phyloP scores from a whole-genome alignment of 306 rosid genomes.

The Dryas alaskensis region DNA sequence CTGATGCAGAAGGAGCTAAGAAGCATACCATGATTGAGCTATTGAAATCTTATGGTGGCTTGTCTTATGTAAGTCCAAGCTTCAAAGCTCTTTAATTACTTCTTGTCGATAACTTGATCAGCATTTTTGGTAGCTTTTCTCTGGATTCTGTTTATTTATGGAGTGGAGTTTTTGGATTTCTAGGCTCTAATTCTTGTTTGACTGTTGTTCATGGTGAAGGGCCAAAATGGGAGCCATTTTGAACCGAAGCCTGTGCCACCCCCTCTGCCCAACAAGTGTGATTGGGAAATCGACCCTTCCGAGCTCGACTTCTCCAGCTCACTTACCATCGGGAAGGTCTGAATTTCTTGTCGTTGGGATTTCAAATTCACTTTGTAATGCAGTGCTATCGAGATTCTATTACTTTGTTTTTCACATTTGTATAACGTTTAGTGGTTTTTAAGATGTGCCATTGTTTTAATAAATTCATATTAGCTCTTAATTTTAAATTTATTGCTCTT shows the following conservation, averaged over 20 bases:
- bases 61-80: slow-evolving; percentile 67
- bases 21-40: slow-evolving; percentile 61
- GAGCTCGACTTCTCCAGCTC: slow-evolving; percentile 89
- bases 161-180: background rate
- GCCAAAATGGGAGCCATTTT: slow-evolving; percentile 96
- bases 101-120: background rate
- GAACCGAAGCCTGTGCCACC: slow-evolving; percentile 85
- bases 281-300: slow-evolving; percentile 94
- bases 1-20: slow-evolving; percentile 97
- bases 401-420: background rate
- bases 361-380: background rate
- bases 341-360: slow-evolving; percentile 14
- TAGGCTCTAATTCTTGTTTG: slow-evolving; percentile 13
- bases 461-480: background rate
- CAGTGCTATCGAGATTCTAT: slow-evolving; percentile 12
- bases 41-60: slow-evolving; percentile 74
- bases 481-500: too few species aligned
- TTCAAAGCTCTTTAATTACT: background rate
- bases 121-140: background rate
- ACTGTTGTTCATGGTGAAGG: slow-evolving; percentile 48
- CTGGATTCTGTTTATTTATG: background rate
- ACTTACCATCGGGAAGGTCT: slow-evolving; percentile 76
- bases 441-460: background rate
- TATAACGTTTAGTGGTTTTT: background rate
- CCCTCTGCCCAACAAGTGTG: slow-evolving; percentile 92